Percentiles rank a stretch among this genome's conserved stretches.
Evolutionary conservation across 148 eudicot species (phyloP).

Genomic region (Fallopia convolvulus): DNA sequence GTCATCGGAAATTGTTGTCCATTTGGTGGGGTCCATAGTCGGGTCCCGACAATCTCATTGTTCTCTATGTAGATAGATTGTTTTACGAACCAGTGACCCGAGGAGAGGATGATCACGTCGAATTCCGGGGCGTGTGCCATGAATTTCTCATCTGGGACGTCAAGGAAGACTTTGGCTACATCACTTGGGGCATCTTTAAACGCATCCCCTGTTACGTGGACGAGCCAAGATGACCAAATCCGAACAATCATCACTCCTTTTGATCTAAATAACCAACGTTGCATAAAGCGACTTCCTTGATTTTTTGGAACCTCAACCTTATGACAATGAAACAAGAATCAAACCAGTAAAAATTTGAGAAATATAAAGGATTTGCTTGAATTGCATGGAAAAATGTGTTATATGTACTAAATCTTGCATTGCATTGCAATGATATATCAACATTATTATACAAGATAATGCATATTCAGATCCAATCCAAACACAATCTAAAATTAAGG

Average conservation of each 20-base stretch:
- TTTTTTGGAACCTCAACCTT: conserved; percentile 88
- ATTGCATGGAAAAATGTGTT: too few species aligned
- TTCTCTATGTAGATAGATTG: conserved; percentile 65
- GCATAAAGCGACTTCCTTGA: conserved; percentile 80
- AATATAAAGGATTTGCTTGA: neutral
- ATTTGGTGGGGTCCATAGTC: conserved; percentile 69
- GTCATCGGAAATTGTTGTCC: conserved; percentile 39
- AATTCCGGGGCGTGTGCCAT: conserved; percentile 45
- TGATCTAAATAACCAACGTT: conserved; percentile 71
- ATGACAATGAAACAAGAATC: neutral
- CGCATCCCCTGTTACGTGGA: conserved; percentile 58
- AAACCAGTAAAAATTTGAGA: neutral
- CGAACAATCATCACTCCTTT: conserved; percentile 74
- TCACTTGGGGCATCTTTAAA: conserved; percentile 44
- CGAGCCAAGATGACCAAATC: conserved; percentile 97
- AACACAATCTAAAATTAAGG: neutral
- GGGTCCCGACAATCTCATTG: conserved; percentile 85
- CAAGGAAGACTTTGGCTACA: conserved; percentile 75
- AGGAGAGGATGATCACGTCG: conserved; percentile 81
- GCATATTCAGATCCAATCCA: too few species aligned
- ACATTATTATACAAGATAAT: too few species aligned
- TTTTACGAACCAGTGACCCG: conserved; percentile 98
- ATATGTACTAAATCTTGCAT: too few species aligned
- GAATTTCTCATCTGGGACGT: conserved; percentile 64
- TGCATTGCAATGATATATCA: too few species aligned